phyloP scores from a whole-genome alignment of 192 early-diverging fungal genomes.

The Coemansia sp. region DNA sequence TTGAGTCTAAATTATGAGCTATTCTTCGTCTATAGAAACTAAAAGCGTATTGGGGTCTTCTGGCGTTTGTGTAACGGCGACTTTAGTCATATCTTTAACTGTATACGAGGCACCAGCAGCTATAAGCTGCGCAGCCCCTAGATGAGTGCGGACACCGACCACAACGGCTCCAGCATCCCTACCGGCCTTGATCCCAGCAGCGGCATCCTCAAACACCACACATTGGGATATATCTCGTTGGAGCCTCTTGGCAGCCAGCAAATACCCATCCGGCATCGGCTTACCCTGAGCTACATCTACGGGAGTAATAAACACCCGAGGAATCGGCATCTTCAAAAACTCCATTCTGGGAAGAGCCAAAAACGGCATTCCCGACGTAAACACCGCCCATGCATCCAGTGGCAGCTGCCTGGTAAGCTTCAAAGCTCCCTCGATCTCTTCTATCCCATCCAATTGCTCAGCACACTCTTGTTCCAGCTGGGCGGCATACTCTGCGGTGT shows the following conservation, averaged over 20 bases:
- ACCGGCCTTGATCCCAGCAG: too few relatives aligned
- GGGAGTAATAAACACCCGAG: constrained; percentile 27
- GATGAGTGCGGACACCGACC: too few relatives aligned
- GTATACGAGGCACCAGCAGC: too few relatives aligned
- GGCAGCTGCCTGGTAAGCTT: constrained; percentile 10
- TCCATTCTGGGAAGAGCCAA: constrained; percentile 29
- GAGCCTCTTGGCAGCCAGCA: constrained; percentile 18
- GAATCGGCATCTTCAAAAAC: constrained; percentile 15
- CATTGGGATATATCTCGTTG: constrained; percentile 10
- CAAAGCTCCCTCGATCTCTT: constrained; percentile 18
- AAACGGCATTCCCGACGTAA: constrained; percentile 32
- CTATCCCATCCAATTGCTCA: constrained; percentile 8
- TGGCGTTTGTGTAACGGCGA: too few relatives aligned
- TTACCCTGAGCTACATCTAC: constrained; percentile 24
- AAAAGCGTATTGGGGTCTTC: too few relatives aligned
- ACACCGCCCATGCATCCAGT: constrained; percentile 19
- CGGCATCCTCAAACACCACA: constrained; percentile 20
- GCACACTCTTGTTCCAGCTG: constrained; percentile 19
- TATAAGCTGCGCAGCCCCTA: too few relatives aligned
- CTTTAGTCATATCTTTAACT: too few relatives aligned
- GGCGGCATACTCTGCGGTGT: constrained; percentile 23
- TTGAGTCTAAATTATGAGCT: constrained; percentile 8
- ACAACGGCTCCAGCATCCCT: too few relatives aligned
- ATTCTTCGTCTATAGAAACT: constrained; percentile 5
- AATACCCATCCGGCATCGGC: constrained; percentile 33